Base-by-base conservation (phyloP, 257 asterid genomes). In the Cinchona pubescens region DNA sequence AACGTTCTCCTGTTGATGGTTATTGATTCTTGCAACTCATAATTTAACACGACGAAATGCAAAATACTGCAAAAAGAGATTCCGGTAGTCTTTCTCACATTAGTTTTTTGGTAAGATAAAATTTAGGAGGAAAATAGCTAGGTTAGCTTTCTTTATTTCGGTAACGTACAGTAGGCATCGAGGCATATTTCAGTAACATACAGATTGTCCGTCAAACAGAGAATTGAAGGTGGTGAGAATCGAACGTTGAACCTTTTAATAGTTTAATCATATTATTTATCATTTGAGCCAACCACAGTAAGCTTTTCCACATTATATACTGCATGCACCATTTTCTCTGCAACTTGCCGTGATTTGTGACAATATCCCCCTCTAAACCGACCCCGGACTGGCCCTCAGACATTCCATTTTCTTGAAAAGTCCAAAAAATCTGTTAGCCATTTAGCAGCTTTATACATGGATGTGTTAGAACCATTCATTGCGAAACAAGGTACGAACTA, bases 401-500 rank as follows among this genome's bases (percentile, higher is more conserved):
- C 77, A 70, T 61, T 45, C 77, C 79, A 74, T 62, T 78, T 74
- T 81, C 71, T 34, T 5, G 60, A 62, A 62, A 72, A 69, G 61
- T 60, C 35, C 77, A 69, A 69, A 69, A 62, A 25, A 35, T 56
- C 38, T 12, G 32, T 53, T 58, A 29, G 35, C 60, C 67, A 55
- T 51, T 35, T 49, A 25, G 51, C 53, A 21, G 70, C 62, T 61
- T 70, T 69, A 45, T 61, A 43, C 76, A n/a, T 51, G 51, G 45
- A 42, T 42, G 27, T 65, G 23, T 42, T 42, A 55, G 66, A 79
- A 69, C 65, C 63, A 51, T 40, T 55, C 71, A 73, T 43, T 35
- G 53, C 51, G 35, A 5, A n/a, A 55, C 32, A 66, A 61, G 48
- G 53, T 51, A 43, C 68, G 78, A 53, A 60, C 56, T 30, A 30